phyloP scores from a whole-genome alignment of 768 basidiomycete species.

The Kwoniella botswanensis region DNA sequence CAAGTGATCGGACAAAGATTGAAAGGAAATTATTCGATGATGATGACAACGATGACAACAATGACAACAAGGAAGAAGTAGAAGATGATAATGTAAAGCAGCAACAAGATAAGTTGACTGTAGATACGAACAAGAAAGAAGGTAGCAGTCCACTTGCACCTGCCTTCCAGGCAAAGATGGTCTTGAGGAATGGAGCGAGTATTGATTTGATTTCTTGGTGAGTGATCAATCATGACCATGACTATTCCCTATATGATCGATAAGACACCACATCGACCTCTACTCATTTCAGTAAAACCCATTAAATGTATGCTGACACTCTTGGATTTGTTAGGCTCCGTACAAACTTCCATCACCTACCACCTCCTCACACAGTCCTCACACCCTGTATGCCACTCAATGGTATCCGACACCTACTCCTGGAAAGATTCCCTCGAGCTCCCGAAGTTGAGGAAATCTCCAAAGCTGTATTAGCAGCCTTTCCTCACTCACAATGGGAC shows the following conservation, averaged over 20 bases:
- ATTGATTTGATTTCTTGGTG: conserved; percentile 52
- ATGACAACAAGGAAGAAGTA: conserved; percentile 18
- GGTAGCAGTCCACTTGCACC: conserved; percentile 38
- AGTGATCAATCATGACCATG: conserved; percentile 3
- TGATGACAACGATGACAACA: conserved; percentile 24
- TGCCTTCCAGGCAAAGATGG: conserved; percentile 51
- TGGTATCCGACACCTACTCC: conserved; percentile 42
- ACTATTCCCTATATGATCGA: no score
- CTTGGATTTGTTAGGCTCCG: conserved; percentile 35
- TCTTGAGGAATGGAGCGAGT: conserved; percentile 47
- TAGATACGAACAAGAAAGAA: conserved; percentile 12
- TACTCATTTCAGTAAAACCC: no score
- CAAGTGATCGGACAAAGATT: conserved; percentile 43
- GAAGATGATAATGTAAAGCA: conserved; percentile 16
- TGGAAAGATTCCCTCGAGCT: conserved; percentile 49
- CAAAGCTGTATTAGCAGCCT: conserved; percentile 46
- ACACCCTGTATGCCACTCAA: conserved; percentile 46
- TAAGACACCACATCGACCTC: no score
- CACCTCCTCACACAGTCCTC: conserved; percentile 36
- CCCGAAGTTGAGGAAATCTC: conserved; percentile 47
- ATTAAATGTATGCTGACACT: no score
- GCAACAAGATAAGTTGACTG: conserved; percentile 15
- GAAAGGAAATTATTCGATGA: conserved; percentile 43
- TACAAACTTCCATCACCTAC: conserved; percentile 50
- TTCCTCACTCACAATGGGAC: conserved; percentile 45